Evolutionary conservation across 2,329 filamentous ascomycete genomes (phyloP).

Genomic region (Domatiomyces globalis): DNA sequence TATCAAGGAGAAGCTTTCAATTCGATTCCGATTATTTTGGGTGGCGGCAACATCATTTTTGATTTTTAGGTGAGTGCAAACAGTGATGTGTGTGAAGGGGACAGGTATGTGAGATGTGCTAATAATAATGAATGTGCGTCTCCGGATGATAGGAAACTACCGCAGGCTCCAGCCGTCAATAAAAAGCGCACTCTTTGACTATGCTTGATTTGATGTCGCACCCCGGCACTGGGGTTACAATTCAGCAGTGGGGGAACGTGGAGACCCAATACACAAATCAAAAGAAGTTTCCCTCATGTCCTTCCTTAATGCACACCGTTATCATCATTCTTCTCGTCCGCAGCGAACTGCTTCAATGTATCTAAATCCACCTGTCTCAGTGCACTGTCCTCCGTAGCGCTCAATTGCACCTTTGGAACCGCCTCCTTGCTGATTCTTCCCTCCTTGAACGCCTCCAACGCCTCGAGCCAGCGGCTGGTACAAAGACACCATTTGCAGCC

Average conservation of each 20-base stretch:
- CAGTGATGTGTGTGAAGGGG: neutral
- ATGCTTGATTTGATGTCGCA: too few relatives aligned
- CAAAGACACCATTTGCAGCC: slow-evolving; percentile 54
- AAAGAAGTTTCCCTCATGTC: neutral
- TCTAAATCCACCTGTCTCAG: slow-evolving; percentile 24
- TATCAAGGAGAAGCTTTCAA: slow-evolving; percentile 41
- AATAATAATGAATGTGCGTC: neutral
- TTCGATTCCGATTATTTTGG: slow-evolving; percentile 92
- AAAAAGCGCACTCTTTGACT: too few relatives aligned
- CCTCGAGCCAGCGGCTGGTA: slow-evolving; percentile 46
- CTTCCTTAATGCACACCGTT: slow-evolving; percentile 3
- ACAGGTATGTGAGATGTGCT: neutral
- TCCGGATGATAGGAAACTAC: neutral
- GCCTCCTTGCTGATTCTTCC: slow-evolving; percentile 22
- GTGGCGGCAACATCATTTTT: slow-evolving; percentile 52
- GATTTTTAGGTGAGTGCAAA: slow-evolving; percentile 4
- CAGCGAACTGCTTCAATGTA: slow-evolving; percentile 24
- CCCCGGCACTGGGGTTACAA: too few relatives aligned
- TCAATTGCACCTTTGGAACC: slow-evolving; percentile 22
- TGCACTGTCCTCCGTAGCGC: slow-evolving; percentile 27
- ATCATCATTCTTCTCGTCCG: slow-evolving; percentile 15
- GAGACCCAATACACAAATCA: neutral
- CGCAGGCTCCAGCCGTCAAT: too few relatives aligned
- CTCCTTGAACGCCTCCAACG: slow-evolving; percentile 39
- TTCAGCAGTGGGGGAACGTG: too few relatives aligned